phyloP scores from a whole-genome alignment of 1,284 basidiomycete species.

The Inonotus hispidus region DNA sequence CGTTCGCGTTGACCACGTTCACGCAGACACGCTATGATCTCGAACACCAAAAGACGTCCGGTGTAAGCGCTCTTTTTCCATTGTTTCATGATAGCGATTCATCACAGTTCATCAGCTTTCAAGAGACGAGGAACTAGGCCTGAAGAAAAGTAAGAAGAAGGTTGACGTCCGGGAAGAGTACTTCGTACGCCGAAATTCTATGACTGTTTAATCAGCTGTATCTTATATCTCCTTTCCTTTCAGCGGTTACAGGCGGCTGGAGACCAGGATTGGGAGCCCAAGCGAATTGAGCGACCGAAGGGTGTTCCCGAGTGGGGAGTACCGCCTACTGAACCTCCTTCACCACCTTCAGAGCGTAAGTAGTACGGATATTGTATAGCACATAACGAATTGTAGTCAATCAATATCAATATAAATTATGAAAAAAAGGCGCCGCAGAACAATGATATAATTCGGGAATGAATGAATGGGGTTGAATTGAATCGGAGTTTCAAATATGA shows the following conservation, averaged over 20 bases:
- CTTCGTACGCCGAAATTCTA: conserved; percentile 55
- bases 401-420: too few species aligned
- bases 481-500: conserved; percentile 8
- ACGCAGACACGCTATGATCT: conserved; percentile 92
- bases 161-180: conserved; percentile 96
- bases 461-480: neutral
- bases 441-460: too few species aligned
- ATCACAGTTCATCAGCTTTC: conserved; percentile 46
- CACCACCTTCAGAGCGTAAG: conserved; percentile 7
- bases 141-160: conserved; percentile 77
- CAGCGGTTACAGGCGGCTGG: conserved; percentile 61
- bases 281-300: conserved; percentile 75
- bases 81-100: neutral
- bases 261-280: conserved; percentile 83
- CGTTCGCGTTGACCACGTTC: conserved; percentile 80
- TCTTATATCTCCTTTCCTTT: conserved; percentile 4
- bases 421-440: too few species aligned
- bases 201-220: conserved; percentile 3
- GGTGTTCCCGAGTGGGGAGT: conserved; percentile 89
- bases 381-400: neutral
- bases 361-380: neutral
- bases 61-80: conserved; percentile 39
- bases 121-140: conserved; percentile 79
- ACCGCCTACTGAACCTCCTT: conserved; percentile 49
- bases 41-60: conserved; percentile 73